Evolutionary conservation across 2,329 filamentous ascomycete genomes (phyloP).

Genomic region (Venturia oleaginea): DNA sequence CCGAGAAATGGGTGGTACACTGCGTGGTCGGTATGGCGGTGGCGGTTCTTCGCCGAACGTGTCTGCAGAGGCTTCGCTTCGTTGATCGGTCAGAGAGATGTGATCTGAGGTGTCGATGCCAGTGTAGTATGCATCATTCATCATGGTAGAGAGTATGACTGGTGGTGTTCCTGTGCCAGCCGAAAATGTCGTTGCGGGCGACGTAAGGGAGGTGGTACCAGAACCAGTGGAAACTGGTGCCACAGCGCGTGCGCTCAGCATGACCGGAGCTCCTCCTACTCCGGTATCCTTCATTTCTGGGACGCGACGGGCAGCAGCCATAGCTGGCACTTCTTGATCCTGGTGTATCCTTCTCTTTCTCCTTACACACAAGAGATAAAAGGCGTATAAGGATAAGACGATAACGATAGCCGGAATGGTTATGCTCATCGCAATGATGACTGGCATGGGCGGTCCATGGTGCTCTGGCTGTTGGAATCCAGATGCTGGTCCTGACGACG

Average conservation of each 20-base stretch:
- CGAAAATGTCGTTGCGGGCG: neutral
- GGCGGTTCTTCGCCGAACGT: slow-evolving; percentile 28
- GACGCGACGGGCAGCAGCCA: neutral
- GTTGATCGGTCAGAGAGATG: slow-evolving; percentile 23
- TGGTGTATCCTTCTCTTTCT: neutral
- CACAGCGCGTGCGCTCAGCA: neutral
- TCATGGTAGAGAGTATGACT: slow-evolving; percentile 10
- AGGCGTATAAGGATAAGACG: neutral
- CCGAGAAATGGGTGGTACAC: slow-evolving; percentile 24
- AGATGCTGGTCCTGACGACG: neutral
- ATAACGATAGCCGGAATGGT: slow-evolving; percentile 1
- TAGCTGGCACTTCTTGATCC: neutral
- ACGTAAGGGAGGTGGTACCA: neutral
- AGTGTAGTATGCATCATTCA: slow-evolving; percentile 24
- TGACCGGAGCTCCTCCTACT: neutral
- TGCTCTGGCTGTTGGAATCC: neutral
- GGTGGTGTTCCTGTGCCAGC: neutral
- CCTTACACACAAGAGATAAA: neutral
- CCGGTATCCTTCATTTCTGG: slow-evolving; percentile 8
- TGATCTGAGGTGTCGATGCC: slow-evolving; percentile 31
- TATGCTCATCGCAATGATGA: slow-evolving; percentile 5
- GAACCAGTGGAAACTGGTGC: neutral
- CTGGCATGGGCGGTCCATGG: slow-evolving; percentile 2
- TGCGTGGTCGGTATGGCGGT: slow-evolving; percentile 28
- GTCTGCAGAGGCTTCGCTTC: slow-evolving; percentile 20